Base-by-base conservation (phyloP, 208 protist genomes). In the Blastocrithidia nonstop region DNA sequence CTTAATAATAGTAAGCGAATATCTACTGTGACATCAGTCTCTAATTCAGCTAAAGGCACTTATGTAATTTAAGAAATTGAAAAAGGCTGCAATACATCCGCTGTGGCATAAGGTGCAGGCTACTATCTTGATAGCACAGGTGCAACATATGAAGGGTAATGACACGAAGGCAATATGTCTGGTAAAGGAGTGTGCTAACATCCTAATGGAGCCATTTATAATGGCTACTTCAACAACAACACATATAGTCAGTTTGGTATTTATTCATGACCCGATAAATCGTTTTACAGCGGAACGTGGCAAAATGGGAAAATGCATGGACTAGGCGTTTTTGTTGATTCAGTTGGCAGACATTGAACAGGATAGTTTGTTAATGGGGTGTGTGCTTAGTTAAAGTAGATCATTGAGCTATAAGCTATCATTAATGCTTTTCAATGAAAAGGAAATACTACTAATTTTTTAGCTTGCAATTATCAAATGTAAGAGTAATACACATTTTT, bases 221-320 rank as follows among this genome's bases (percentile, higher is more conserved):
- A 24, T 19, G 79, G 74, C 0, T 45, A 52, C 3, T 76, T 90
- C 24, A 45, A 57, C 15, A 64, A 66, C 16, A 76, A 71, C 43
- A 41, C 44, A 15, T 90, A 73, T 39, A 64, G 86, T 40, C 84
- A 84, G 8, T 52, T 36, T 0, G 88, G 83, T 1, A 73, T 51
- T 22, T 89, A 89, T 44, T 77, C 54, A 23, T 95, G 85, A 82
- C 62, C 81, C 13, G 83, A 95, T 51, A 81, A 84, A 9, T 85
- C 81, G 15, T 68, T 51, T 28, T 95, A 94, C 45, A 74, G 85
- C 20, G 88, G 88, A 2, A 37, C 81, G 35, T 94, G 84, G 81
- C 46, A 60, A 28, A 66, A 72, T 13, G 71, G 80, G 24, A 61
- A 66, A 40, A 91, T 93, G 71, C 74, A 96, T 40, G 86, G 86